Evolutionary conservation across 495 filamentous ascomycete species (phyloP), one percentile per base, ranked within the genome.

Genomic region (Rhypophila decipiens): DNA sequence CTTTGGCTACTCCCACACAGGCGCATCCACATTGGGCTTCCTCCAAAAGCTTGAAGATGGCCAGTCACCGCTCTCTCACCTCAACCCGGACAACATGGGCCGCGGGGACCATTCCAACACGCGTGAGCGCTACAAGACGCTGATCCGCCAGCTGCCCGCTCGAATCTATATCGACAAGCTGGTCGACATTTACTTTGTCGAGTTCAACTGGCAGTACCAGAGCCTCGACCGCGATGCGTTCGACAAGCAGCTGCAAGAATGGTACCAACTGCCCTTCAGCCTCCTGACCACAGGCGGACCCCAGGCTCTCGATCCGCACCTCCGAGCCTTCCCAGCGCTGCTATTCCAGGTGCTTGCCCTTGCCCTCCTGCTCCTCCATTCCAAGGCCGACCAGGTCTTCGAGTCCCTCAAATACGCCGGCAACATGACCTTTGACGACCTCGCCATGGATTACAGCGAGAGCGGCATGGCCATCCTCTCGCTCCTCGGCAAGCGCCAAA

Each of bases 131-230:
- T 82, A 77, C 60, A 77, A 75, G 50, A 64, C 65, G 22, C 50
- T 74, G 10, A 69, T 79, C 37, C 67, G 78, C 24, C 71, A 74
- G 38, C 63, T 83, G 0, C 80, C 80, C 1, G 61, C 76, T 1
- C 64, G 69, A 40, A 58, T 61, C n/a, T 75, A 71, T 58, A 71
- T 77, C 44, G 69, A 76, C 24, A 65, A 71, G 46, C 67, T 84
- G 37, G 61, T 77, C 4, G 67, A 68, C 4, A 62, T 76, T 3
- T 84, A 74, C 61, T 81, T 84, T 50, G 47, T 52, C 4, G 71
- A 75, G 15, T 72, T 82, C 49, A 82, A 83, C 57, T 79, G 77
- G 71, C 72, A 77, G 43, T 83, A 84, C 47, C 74, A 66, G 34
- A 63, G 69, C 24, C 58, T 83, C 10, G 79, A 84, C 46, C 69